Percentiles rank a stretch among this genome's conserved stretches.
Evolutionary conservation across 805 yeast species (phyloP).

Genomic region (Priceomyces fermenticarens): DNA sequence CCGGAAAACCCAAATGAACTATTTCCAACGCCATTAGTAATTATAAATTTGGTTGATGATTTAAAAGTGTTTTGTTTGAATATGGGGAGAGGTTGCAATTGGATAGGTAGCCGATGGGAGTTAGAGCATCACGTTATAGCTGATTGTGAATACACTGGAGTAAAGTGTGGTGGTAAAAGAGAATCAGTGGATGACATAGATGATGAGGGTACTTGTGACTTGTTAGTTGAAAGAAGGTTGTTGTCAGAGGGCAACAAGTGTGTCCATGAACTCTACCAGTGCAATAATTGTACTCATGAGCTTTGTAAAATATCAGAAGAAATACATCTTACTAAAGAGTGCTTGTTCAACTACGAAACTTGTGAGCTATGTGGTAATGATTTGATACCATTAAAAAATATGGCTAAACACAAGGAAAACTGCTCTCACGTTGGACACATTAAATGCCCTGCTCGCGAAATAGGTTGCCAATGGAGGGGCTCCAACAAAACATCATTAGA

Average conservation of each 20-base stretch:
- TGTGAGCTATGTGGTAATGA: constrained; percentile 45
- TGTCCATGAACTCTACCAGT: constrained; percentile 35
- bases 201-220: constrained; percentile 10
- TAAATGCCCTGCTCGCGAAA: constrained; percentile 45
- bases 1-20: constrained; percentile 27
- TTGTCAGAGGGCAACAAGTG: constrained; percentile 21
- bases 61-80: constrained; percentile 56
- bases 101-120: constrained; percentile 60
- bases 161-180: constrained; percentile 26
- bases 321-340: constrained; percentile 36
- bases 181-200: constrained; percentile 5
- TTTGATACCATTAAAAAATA: constrained; percentile 34
- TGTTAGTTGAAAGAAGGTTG: constrained; percentile 21
- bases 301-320: constrained; percentile 27
- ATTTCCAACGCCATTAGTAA: constrained; percentile 52
- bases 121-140: constrained; percentile 45
- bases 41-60: constrained; percentile 61
- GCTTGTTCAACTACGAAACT: constrained; percentile 35
- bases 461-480: constrained; percentile 51
- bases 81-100: constrained; percentile 49
- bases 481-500: constrained; percentile 33
- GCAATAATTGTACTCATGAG: constrained; percentile 32
- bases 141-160: constrained; percentile 37
- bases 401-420: constrained; percentile 39
- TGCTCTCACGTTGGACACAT: constrained; percentile 39